Conservation (phyloP, 1,284 basidiomycete species). For the Tetrapyrgos nigripes region DNA sequence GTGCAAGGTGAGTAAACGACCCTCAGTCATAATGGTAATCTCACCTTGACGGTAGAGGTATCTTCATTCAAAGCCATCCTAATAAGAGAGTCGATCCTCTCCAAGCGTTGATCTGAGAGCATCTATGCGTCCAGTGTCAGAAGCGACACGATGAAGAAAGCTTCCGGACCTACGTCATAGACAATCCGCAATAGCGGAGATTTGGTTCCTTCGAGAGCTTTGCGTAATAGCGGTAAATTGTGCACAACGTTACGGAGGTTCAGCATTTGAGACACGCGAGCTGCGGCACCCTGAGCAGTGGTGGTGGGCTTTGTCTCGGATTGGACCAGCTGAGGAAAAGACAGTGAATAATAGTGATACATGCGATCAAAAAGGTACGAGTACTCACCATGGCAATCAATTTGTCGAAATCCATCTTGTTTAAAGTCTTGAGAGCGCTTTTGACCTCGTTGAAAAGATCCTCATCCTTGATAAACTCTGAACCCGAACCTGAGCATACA, state of each 20-base stretch:
- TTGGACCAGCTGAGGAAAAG: constrained; percentile 57
- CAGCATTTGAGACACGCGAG: constrained; percentile 79
- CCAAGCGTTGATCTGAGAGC: constrained; percentile 73
- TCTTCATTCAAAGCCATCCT: constrained; percentile 77
- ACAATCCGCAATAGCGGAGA: constrained; percentile 71
- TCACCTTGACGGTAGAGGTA: constrained; percentile 61
- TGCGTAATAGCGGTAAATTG: constrained; percentile 65
- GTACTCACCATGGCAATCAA: constrained; percentile 73
- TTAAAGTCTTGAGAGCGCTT: constrained; percentile 71
- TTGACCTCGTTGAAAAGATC: constrained; percentile 75
- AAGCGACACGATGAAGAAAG: neutral
- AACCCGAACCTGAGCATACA: neutral
- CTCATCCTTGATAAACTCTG: constrained; percentile 81
- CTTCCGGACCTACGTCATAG: constrained; percentile 49
- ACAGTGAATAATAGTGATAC: neutral
- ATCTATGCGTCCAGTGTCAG: constrained; percentile 50
- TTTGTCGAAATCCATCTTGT: constrained; percentile 89
- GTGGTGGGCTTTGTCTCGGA: constrained; percentile 60
- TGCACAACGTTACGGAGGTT: constrained; percentile 74
- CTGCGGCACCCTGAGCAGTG: constrained; percentile 67
- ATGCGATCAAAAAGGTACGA: neutral
- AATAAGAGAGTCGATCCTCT: constrained; percentile 66
- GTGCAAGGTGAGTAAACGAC: neutral
- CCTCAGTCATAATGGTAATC: neutral
- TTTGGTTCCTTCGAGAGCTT: constrained; percentile 62